Evolutionary conservation across 306 rosid genomes (phyloP).

Genomic region (Ceratonia siliqua): DNA sequence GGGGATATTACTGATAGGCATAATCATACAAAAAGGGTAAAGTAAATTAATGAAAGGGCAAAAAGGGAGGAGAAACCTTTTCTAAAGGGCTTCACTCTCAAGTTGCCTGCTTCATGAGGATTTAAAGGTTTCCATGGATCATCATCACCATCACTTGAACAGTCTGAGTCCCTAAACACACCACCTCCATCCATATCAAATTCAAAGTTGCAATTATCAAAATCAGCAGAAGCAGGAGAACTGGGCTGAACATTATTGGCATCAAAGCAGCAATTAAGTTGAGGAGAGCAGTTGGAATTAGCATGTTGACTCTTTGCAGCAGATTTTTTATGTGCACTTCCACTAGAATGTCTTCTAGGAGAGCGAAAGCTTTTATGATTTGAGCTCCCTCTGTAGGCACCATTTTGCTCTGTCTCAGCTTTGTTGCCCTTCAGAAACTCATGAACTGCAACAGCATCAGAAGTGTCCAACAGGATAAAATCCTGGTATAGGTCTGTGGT

Average conservation of each 20-base stretch:
- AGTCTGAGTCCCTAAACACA: constrained; percentile 50
- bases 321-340: constrained; percentile 57
- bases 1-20: neutral
- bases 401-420: constrained; percentile 46
- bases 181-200: constrained; percentile 59
- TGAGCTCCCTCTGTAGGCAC: constrained; percentile 55
- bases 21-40: constrained; percentile 1
- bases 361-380: constrained; percentile 59
- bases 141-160: constrained; percentile 57
- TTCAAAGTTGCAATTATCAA: constrained; percentile 43
- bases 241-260: constrained; percentile 43
- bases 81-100: constrained; percentile 78
- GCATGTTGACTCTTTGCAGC: constrained; percentile 55
- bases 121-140: constrained; percentile 95
- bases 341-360: constrained; percentile 61
- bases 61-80: constrained; percentile 55
- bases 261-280: constrained; percentile 37
- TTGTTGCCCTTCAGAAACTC: constrained; percentile 60
- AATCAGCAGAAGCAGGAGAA: constrained; percentile 50
- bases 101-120: constrained; percentile 91
- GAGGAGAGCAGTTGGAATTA: constrained; percentile 48
- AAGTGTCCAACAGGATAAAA: constrained; percentile 80
- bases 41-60: constrained; percentile 5
- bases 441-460: constrained; percentile 69
- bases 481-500: constrained; percentile 73